Evolutionary conservation across 441 rosid species (phyloP), one percentile per base, ranked within the genome.

Genomic region (Melastoma candidum): DNA sequence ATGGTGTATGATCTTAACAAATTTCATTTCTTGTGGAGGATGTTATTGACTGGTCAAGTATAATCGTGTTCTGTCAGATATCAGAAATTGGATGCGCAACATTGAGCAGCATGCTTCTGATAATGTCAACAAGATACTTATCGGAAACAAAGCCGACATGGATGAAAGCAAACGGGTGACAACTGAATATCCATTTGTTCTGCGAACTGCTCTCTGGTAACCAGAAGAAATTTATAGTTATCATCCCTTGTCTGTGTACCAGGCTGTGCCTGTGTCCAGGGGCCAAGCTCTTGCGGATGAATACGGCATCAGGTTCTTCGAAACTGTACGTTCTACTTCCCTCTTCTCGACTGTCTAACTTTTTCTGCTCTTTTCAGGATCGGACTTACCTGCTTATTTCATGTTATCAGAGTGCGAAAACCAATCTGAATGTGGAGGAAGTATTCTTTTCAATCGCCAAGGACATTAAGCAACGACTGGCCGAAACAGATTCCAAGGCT

Each of bases 121-220:
- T 58, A 71, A 69, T 48, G 76, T 75, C 51, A 71, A 71, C 70
- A 71, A 63, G 53, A 69, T 71, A 51, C 58, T 71, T 53, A 76
- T 75, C 24, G 79, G 76, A 24, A 75, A 75, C 68, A 75, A 75
- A 66, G 79, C 79, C 49, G 79, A 75, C 45, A 75, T 75, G 79
- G 79, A 71, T 64, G 77, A 74, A 46, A 74, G 73, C 73, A 74
- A 74, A 68, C 58, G 75, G 66, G 78, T 74, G 65, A 56, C 36
- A 29, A 29, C 36, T 29, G 3, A 29, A 29, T 29, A 29, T 29
- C 36, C 7, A 29, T 29, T 29, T 29, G 36, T 29, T 29, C 36
- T 7, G 36, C 7, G 36, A 29, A 29, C 36, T 29, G 36, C 36
- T 29, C 7, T 29, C 36, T 29, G 7, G 7, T 29, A 3, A 29